Percentiles rank a stretch among this genome's conserved stretches.
These are phyloP conservation scores for Rhodotorula sp. DNA, from an alignment of 1,284 basidiomycete species.

Conservation along the genomic window DNA sequence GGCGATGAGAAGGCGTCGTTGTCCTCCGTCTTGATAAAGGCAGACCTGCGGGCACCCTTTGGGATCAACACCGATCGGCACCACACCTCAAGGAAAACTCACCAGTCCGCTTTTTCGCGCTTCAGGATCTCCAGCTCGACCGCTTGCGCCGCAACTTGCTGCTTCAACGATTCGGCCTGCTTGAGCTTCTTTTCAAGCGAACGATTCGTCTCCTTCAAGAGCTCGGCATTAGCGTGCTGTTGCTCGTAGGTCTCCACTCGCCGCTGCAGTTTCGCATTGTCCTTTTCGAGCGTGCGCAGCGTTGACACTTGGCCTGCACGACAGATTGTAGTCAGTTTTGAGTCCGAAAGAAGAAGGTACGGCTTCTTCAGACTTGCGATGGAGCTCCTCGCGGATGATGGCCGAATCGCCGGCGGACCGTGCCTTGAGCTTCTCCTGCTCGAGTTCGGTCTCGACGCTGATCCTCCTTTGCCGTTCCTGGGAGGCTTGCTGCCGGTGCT, in stretches of 20 bases:
- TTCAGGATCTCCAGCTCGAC: slow-evolving; percentile 60
- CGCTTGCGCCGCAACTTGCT: slow-evolving; percentile 60
- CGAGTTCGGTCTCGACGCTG: slow-evolving; percentile 24
- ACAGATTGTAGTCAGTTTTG: accelerated
- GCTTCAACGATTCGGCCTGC: slow-evolving; percentile 59
- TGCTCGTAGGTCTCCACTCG: slow-evolving; percentile 61
- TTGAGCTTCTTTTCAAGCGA: slow-evolving; percentile 60
- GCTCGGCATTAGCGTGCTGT: slow-evolving; percentile 62
- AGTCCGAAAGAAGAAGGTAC: neutral
- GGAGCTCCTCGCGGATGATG: slow-evolving; percentile 34
- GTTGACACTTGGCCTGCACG: slow-evolving; percentile 50
- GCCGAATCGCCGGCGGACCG: slow-evolving; percentile 20
- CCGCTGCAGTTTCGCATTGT: slow-evolving; percentile 59
- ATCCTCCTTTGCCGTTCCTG: slow-evolving; percentile 22
- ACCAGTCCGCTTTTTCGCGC: slow-evolving; percentile 56
- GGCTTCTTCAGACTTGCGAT: slow-evolving; percentile 13
- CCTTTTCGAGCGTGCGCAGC: slow-evolving; percentile 62
- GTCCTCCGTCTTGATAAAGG: slow-evolving; percentile 31
- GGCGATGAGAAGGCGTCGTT: slow-evolving; percentile 36
- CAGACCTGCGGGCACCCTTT: slow-evolving; percentile 8
- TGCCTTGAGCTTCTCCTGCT: slow-evolving; percentile 20
- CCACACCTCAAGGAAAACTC: neutral
- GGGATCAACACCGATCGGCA: neutral
- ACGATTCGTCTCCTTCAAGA: slow-evolving; percentile 70
- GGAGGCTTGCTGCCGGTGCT: neutral